A percentile compares a stretch with the other conserved stretches of the same genome.
phyloP scores from a whole-genome alignment of 2,329 filamentous ascomycete species.

The Verticillium klebahnii region DNA sequence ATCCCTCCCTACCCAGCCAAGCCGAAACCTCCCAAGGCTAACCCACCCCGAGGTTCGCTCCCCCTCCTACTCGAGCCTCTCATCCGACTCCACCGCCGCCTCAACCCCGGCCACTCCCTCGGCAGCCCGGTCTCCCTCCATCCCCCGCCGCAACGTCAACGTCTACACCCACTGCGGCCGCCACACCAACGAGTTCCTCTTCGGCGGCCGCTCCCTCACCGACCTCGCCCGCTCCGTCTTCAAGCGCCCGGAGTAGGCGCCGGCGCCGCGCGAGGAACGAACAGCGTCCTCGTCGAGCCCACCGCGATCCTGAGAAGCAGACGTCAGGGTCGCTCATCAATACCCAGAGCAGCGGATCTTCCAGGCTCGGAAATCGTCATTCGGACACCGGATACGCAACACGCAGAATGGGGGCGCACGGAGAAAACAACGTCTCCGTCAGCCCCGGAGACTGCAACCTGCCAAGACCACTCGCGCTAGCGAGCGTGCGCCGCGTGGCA shows the following conservation, averaged over 20 bases:
- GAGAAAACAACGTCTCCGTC: no score
- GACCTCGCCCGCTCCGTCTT: slow-evolving; percentile 38
- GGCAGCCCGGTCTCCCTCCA: not conserved
- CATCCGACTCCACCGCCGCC: slow-evolving; percentile 15
- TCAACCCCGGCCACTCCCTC: slow-evolving; percentile 6
- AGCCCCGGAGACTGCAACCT: no score
- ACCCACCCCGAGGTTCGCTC: slow-evolving; percentile 9
- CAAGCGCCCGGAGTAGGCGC: slow-evolving; percentile 15
- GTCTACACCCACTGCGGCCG: slow-evolving; percentile 51
- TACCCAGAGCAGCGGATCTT: not conserved
- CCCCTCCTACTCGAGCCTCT: slow-evolving; percentile 24
- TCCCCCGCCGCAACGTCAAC: slow-evolving; percentile 27
- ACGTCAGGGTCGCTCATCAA: no score
- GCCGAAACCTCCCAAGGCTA: slow-evolving; percentile 1
- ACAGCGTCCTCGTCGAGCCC: not conserved
- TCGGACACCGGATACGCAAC: no score
- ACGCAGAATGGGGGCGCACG: no score
- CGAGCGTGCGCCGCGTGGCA: no score
- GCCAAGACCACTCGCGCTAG: no score
- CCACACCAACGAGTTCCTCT: slow-evolving; percentile 49
- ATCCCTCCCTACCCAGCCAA: not conserved
- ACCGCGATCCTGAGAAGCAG: no score
- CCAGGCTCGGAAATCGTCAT: no score
- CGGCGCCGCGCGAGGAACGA: not conserved
- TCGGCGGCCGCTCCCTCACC: slow-evolving; percentile 41